A percentile compares a stretch with the other conserved stretches of the same genome.
These are phyloP conservation scores for Penicillium fuscoglaucum DNA, from an alignment of 2,329 filamentous ascomycete genomes.

Conservation along the genomic window DNA sequence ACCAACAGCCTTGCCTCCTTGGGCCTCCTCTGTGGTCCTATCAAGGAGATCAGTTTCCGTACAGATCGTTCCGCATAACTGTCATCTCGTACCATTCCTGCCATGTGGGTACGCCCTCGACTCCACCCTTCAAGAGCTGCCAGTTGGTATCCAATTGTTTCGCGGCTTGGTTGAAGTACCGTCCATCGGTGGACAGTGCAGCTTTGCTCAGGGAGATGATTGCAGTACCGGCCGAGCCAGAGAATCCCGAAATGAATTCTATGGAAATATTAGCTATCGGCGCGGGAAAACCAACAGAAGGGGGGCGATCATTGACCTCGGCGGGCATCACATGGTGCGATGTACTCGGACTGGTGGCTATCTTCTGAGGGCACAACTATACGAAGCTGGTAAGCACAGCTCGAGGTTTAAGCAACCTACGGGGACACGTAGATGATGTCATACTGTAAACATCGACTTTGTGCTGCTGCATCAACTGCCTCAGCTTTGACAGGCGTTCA, in stretches of 20 bases:
- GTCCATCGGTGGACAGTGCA: conserved; percentile 87
- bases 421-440: conserved; percentile 20
- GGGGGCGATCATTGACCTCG: conserved; percentile 55
- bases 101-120: conserved; percentile 94
- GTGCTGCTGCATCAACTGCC: conserved; percentile 81
- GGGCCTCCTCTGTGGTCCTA: conserved; percentile 75
- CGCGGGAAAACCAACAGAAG: conserved; percentile 9
- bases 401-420: conserved; percentile 4
- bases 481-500: conserved; percentile 70
- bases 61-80: neutral
- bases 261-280: conserved; percentile 17
- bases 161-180: conserved; percentile 95
- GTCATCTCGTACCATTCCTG: conserved; percentile 74
- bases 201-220: conserved; percentile 85
- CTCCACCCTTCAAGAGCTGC: conserved; percentile 85
- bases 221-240: conserved; percentile 89
- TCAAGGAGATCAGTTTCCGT: conserved; percentile 15
- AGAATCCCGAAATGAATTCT: conserved; percentile 90
- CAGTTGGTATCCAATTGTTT: conserved; percentile 92
- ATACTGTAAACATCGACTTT: conserved; percentile 91
- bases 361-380: conserved; percentile 95
- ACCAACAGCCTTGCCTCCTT: conserved; percentile 81
- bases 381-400: conserved; percentile 35
- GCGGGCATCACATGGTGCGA: conserved; percentile 89
- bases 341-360: conserved; percentile 96